Evolutionary conservation across 495 filamentous ascomycete species (phyloP).

Genomic region (Sphaerosporella brunnea): DNA sequence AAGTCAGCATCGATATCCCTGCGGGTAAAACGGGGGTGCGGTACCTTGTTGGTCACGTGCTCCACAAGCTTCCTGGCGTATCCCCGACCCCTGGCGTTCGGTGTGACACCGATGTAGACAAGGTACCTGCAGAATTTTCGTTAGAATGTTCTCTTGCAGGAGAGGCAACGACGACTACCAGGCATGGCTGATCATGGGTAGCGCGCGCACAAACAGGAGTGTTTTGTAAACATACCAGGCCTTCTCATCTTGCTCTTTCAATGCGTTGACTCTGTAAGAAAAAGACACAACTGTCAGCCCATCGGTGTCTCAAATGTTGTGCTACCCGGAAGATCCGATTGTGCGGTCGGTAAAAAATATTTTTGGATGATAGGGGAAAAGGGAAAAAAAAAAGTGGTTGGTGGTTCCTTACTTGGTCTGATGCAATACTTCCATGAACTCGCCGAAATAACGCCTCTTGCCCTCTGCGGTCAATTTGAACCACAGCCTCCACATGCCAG

Average conservation of each 20-base stretch:
- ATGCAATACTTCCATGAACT: conserved; percentile 61
- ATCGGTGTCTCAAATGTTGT: not conserved
- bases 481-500: conserved; percentile 52
- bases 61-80: conserved; percentile 51
- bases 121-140: conserved; percentile 36
- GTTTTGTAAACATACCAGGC: conserved; percentile 38
- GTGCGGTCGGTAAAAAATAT: not conserved
- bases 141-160: conserved; percentile 6
- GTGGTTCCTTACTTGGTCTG: conserved; percentile 40
- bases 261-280: conserved; percentile 21
- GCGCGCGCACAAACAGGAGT: too few relatives aligned
- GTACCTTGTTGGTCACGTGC: conserved; percentile 43
- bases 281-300: conserved; percentile 1
- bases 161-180: not conserved
- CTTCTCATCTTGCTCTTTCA: conserved; percentile 44
- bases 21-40: conserved; percentile 15
- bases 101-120: conserved; percentile 60
- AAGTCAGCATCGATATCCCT: not conserved
- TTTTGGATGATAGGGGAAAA: conserved; percentile 13
- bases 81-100: conserved; percentile 45
- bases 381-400: not conserved
- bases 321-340: not conserved
- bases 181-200: too few relatives aligned
- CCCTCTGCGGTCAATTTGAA: conserved; percentile 55
- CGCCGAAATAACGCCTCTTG: conserved; percentile 50